Evolutionary conservation across 2,329 filamentous ascomycete genomes (phyloP).

Genomic region (Ophiocordyceps sinensis): DNA sequence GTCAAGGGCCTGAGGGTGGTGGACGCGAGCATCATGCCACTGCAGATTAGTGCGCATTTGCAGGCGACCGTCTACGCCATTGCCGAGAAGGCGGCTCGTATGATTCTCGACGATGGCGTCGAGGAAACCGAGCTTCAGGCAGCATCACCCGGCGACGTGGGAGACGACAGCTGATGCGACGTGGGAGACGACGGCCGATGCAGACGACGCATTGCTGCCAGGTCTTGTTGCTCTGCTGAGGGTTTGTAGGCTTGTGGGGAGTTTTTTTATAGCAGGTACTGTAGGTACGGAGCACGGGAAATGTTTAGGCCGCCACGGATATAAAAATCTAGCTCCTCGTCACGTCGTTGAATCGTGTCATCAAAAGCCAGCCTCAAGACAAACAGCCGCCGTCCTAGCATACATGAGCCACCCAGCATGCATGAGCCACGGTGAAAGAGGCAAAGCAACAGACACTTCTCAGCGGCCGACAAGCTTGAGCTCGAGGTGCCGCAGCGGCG

Average conservation of each 20-base stretch:
- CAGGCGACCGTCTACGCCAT: constrained; percentile 17
- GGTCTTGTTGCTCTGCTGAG: no score
- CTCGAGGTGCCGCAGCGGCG: constrained; percentile 13
- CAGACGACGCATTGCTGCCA: no score
- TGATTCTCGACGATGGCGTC: constrained; percentile 13
- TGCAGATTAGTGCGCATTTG: constrained; percentile 12
- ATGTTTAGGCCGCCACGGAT: no score
- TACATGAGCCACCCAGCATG: no score
- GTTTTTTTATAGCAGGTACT: no score
- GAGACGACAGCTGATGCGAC: no score
- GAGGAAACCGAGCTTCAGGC: neutral
- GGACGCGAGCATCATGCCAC: constrained; percentile 13
- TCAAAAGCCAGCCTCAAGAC: neutral
- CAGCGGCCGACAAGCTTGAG: constrained; percentile 12
- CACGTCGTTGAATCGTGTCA: neutral
- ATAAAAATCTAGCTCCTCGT: no score
- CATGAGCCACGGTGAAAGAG: no score
- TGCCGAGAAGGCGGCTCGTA: constrained; percentile 16
- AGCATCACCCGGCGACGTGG: neutral
- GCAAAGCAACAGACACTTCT: neutral
- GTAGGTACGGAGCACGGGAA: no score
- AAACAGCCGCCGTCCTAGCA: neutral
- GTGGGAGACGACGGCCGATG: neutral
- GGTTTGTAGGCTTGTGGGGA: no score
- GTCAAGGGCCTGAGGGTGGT: constrained; percentile 9